Evolutionary conservation across 345 rosid species (phyloP).

Genomic region (Eucalyptus microcorys): DNA sequence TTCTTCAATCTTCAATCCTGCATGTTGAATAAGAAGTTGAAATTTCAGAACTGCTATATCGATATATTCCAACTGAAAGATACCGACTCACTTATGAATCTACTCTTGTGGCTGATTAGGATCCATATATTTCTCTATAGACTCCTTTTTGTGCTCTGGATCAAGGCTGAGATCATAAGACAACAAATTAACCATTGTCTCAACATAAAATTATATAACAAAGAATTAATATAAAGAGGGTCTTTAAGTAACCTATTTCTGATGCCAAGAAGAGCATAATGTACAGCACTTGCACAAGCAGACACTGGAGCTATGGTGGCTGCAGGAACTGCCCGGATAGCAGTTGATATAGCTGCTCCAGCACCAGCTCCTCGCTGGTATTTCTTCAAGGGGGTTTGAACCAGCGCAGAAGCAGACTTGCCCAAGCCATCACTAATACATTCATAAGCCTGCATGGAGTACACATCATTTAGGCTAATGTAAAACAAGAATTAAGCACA

Average conservation of each 20-base stretch:
- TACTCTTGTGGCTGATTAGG: slow-evolving; percentile 29
- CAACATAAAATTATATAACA: neutral
- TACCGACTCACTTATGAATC: slow-evolving; percentile 1
- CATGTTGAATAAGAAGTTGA: neutral
- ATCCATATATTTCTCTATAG: slow-evolving; percentile 93
- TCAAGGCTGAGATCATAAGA: slow-evolving; percentile 63
- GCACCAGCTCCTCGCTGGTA: slow-evolving; percentile 85
- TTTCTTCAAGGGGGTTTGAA: slow-evolving; percentile 63
- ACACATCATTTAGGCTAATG: slow-evolving; percentile 1
- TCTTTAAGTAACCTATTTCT: slow-evolving; percentile 54
- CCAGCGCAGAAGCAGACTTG: slow-evolving; percentile 83
- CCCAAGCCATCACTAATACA: slow-evolving; percentile 82
- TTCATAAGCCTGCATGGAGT: slow-evolving; percentile 55
- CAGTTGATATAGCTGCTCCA: slow-evolving; percentile 75
- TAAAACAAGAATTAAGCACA: neutral
- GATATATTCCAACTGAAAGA: neutral
- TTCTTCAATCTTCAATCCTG: neutral
- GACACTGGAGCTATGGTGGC: slow-evolving; percentile 93
- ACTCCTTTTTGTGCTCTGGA: slow-evolving; percentile 91
- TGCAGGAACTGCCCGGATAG: slow-evolving; percentile 70
- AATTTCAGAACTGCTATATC: neutral
- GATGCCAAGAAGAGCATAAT: slow-evolving; percentile 76
- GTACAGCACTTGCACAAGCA: slow-evolving; percentile 75
- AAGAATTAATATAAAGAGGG: neutral
- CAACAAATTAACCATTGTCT: neutral